Percentiles rank a stretch among this genome's conserved stretches.
These are phyloP conservation scores for Tieghemostelium lacteum DNA, from an alignment of 78 protist species.

Conservation along the genomic window DNA sequence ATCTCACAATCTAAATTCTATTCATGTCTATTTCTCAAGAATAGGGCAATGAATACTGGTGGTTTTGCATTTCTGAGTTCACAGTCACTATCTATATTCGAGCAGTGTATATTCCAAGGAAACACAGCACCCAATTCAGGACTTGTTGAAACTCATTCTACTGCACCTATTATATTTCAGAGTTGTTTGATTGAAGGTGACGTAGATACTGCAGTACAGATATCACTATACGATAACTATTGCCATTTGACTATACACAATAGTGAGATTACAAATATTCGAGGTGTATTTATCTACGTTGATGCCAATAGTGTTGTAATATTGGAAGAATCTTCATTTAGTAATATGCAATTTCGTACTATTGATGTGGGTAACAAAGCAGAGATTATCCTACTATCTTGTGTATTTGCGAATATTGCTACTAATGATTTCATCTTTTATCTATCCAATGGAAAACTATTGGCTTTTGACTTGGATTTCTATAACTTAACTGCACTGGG, in stretches of 20 bases:
- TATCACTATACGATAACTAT: constrained; percentile 49
- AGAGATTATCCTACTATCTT: constrained; percentile 14
- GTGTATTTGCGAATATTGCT: constrained; percentile 1
- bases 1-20: background rate
- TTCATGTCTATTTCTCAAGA: constrained; percentile 14
- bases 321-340: constrained; percentile 1
- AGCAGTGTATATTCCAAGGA: constrained; percentile 6
- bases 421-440: background rate
- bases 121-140: constrained; percentile 58
- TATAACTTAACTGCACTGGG: background rate
- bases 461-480: constrained; percentile 5
- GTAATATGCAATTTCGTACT: background rate
- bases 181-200: background rate
- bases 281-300: constrained; percentile 21
- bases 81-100: constrained; percentile 11
- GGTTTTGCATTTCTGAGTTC: constrained; percentile 39
- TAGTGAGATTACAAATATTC: constrained; percentile 1
- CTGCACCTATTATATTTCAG: constrained; percentile 5
- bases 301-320: constrained; percentile 17
- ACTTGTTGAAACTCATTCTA: constrained; percentile 36
- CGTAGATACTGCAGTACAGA: constrained; percentile 23
- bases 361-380: constrained; percentile 54
- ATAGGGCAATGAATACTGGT: constrained; percentile 38
- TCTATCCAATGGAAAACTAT: constrained; percentile 31
- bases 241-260: background rate